A percentile compares a stretch with the other conserved stretches of the same genome.
Evolutionary conservation across 768 basidiomycete species (phyloP).

Genomic region (Crassisporium funariophilum): DNA sequence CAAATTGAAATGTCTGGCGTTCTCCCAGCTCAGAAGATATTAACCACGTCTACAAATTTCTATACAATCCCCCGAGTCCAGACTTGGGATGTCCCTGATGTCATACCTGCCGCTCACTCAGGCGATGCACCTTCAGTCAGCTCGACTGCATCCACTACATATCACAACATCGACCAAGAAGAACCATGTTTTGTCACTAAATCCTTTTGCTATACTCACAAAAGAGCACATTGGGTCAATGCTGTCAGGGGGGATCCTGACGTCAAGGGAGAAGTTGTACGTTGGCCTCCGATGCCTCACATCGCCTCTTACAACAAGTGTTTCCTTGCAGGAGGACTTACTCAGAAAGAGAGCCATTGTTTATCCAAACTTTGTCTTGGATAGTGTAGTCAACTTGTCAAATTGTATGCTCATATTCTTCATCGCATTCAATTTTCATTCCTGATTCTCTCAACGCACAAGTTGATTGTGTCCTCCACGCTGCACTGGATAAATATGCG

Average conservation of each 20-base stretch:
- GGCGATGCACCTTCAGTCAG: not conserved
- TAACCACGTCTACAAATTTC: not conserved
- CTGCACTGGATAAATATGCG: constrained; percentile 1
- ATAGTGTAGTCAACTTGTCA: not conserved
- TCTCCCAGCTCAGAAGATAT: not conserved
- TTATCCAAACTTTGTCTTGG: not conserved
- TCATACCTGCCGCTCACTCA: not conserved
- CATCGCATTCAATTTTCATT: no score
- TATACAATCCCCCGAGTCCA: not conserved
- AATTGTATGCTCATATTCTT: not conserved
- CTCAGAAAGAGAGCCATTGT: not conserved
- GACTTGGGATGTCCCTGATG: not conserved
- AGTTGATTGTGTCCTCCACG: not conserved
- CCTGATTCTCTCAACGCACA: not conserved
- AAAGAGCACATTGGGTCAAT: constrained; percentile 8
- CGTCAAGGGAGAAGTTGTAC: not conserved
- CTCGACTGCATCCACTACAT: not conserved
- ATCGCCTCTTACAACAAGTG: not conserved
- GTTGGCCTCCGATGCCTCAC: not conserved
- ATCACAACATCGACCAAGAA: constrained; percentile 7
- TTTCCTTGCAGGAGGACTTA: not conserved
- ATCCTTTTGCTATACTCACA: not conserved
- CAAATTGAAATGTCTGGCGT: no score
- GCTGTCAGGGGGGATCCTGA: not conserved
- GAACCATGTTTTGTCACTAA: constrained; percentile 8